These are phyloP conservation scores for Ilex paraguariensis DNA, from an alignment of 305 asterid genomes.

Conservation along the genomic window DNA sequence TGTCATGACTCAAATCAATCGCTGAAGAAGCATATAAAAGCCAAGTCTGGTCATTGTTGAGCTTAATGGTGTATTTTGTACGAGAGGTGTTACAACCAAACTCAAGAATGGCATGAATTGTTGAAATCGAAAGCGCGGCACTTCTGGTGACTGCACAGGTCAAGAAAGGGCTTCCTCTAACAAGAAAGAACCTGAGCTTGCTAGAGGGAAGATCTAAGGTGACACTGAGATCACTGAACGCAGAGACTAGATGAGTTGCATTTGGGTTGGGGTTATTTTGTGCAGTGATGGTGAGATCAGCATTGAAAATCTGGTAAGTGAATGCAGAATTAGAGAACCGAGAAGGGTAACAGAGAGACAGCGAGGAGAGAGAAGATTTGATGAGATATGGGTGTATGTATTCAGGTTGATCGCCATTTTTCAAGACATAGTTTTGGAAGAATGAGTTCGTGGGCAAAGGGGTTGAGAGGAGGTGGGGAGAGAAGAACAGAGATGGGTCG, in stretches of 20 bases:
- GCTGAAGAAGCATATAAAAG: slow-evolving; percentile 68
- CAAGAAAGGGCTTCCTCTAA: slow-evolving; percentile 74
- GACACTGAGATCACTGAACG: slow-evolving; percentile 60
- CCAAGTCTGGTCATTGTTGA: slow-evolving; percentile 79
- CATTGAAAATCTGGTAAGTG: slow-evolving; percentile 51
- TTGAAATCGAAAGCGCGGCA: slow-evolving; percentile 50
- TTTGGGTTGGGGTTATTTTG: slow-evolving; percentile 37
- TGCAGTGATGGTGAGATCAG: slow-evolving; percentile 54
- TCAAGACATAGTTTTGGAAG: slow-evolving; percentile 66
- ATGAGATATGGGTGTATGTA: slow-evolving; percentile 70
- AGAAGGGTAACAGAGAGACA: slow-evolving; percentile 57
- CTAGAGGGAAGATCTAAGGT: slow-evolving; percentile 74
- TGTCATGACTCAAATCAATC: slow-evolving; percentile 38
- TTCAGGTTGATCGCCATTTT: slow-evolving; percentile 79
- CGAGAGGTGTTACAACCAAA: slow-evolving; percentile 32
- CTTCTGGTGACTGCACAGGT: slow-evolving; percentile 44
- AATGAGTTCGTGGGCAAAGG: slow-evolving; percentile 84
- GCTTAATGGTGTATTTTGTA: slow-evolving; percentile 60
- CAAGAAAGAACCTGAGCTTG: slow-evolving; percentile 60
- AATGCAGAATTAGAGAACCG: slow-evolving; percentile 41
- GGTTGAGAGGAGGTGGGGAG: slow-evolving; percentile 49
- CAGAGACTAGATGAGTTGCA: slow-evolving; percentile 43
- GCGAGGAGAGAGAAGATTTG: slow-evolving; percentile 50
- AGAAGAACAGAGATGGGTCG: slow-evolving; percentile 60
- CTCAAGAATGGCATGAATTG: slow-evolving; percentile 63